Percentiles rank a stretch among this genome's conserved stretches.
phyloP scores from a whole-genome alignment of 2,329 filamentous ascomycete species.

The Ceratocystis ficicola region DNA sequence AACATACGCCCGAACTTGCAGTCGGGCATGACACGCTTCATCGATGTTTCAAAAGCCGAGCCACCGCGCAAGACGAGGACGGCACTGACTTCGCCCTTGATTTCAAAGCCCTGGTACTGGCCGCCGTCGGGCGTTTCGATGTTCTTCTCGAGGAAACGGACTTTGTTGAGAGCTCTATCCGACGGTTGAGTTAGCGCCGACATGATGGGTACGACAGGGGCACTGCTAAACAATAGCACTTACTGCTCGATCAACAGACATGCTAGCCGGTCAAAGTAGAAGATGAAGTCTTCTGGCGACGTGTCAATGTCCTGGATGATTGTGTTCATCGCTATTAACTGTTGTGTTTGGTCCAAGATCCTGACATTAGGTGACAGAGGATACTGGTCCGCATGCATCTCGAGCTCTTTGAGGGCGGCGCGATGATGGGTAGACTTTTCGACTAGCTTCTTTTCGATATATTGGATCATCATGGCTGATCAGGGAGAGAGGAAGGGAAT shows the following conservation, averaged over 20 bases:
- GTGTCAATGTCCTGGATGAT: slow-evolving; percentile 74
- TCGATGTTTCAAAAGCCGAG: slow-evolving; percentile 72
- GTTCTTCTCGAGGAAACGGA: slow-evolving; percentile 51
- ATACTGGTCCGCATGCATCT: slow-evolving; percentile 56
- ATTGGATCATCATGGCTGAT: slow-evolving; percentile 79
- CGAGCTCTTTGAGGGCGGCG: slow-evolving; percentile 63
- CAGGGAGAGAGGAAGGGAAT: too few relatives aligned
- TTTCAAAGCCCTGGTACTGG: slow-evolving; percentile 57
- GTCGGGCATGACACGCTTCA: slow-evolving; percentile 84
- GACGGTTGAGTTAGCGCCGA: slow-evolving; percentile 10
- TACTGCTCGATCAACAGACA: slow-evolving; percentile 72
- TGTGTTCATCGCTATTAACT: slow-evolving; percentile 79
- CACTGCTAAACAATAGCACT: slow-evolving; percentile 33
- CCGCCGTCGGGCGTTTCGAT: slow-evolving; percentile 61
- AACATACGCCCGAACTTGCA: slow-evolving; percentile 79
- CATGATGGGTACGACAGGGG: slow-evolving; percentile 58
- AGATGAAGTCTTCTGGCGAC: slow-evolving; percentile 80
- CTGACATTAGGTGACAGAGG: slow-evolving; percentile 64
- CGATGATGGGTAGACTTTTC: slow-evolving; percentile 79
- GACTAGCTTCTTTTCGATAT: slow-evolving; percentile 74
- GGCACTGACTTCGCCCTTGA: slow-evolving; percentile 65
- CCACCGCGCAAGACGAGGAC: slow-evolving; percentile 83
- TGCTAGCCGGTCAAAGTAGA: slow-evolving; percentile 87
- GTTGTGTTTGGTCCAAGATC: slow-evolving; percentile 62
- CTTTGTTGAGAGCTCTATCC: slow-evolving; percentile 60